These are phyloP conservation scores for Porphyrellus cyaneotinctus DNA, from an alignment of 768 basidiomycete species.

Conservation along the genomic window DNA sequence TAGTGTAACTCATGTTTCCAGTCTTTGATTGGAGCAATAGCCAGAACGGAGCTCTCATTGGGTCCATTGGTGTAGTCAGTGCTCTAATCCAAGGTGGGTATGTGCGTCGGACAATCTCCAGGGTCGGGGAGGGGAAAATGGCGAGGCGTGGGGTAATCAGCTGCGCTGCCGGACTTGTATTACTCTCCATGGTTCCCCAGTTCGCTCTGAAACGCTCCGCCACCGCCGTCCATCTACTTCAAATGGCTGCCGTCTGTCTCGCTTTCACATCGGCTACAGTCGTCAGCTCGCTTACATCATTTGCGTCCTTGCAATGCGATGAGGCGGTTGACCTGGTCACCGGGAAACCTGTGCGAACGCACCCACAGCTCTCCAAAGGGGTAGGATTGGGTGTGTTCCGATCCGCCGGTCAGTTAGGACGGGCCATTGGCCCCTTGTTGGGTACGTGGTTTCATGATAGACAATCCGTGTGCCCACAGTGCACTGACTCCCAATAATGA, in stretches of 20 bases:
- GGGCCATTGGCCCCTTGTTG: slow-evolving; percentile 89
- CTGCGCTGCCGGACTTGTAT: slow-evolving; percentile 65
- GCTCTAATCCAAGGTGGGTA: slow-evolving; percentile 92
- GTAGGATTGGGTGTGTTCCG: slow-evolving; percentile 82
- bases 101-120: slow-evolving; percentile 75
- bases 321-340: slow-evolving; percentile 57
- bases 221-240: slow-evolving; percentile 51
- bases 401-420: slow-evolving; percentile 90
- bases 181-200: slow-evolving; percentile 69
- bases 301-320: slow-evolving; percentile 88
- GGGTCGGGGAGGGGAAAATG: slow-evolving; percentile 76
- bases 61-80: slow-evolving; percentile 85
- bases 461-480: not conserved
- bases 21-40: slow-evolving; percentile 88
- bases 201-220: slow-evolving; percentile 40
- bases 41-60: slow-evolving; percentile 83
- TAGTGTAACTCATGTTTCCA: slow-evolving; percentile 27
- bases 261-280: slow-evolving; percentile 96
- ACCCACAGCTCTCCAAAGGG: slow-evolving; percentile 76
- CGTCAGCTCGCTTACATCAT: slow-evolving; percentile 88
- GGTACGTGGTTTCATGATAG: slow-evolving; percentile 43
- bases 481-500: slow-evolving; percentile 10
- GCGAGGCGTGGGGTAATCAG: slow-evolving; percentile 74
- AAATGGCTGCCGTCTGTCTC: slow-evolving; percentile 74
- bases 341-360: slow-evolving; percentile 50